Percentiles rank a stretch among this genome's conserved stretches.
Evolutionary conservation across 176 grass and related monocot genomes (phyloP).

Genomic region (Avena sativa): DNA sequence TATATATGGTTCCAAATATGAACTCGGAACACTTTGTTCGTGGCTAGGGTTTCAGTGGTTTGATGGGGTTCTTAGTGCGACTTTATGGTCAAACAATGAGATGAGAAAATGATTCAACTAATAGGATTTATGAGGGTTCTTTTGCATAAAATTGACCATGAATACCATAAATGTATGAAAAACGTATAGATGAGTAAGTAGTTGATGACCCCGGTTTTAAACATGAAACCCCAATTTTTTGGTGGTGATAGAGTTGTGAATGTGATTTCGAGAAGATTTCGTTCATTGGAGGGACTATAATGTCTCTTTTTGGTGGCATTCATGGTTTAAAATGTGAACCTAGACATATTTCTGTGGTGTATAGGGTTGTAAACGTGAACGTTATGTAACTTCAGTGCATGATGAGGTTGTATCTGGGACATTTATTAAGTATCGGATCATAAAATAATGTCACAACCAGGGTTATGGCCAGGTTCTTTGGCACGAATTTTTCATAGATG

Average conservation of each 20-base stretch:
- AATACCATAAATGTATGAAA: neutral
- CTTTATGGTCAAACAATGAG: neutral
- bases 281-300: neutral
- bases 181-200: neutral
- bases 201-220: neutral
- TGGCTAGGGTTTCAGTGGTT: neutral
- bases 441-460: no score
- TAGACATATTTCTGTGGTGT: neutral
- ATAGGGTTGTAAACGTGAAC: neutral
- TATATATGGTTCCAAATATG: no score
- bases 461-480: no score
- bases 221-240: neutral
- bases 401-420: neutral
- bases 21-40: no score
- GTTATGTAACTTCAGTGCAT: neutral
- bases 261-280: neutral
- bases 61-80: neutral
- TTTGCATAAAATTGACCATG: neutral
- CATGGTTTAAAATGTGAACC: neutral
- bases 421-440: no score
- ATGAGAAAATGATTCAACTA: neutral
- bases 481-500: neutral
- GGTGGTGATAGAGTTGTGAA: neutral
- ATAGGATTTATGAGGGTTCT: neutral
- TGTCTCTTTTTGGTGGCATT: neutral